Evolutionary conservation across 1,284 basidiomycete genomes (phyloP).

Genomic region (Heterobasidion annosum): DNA sequence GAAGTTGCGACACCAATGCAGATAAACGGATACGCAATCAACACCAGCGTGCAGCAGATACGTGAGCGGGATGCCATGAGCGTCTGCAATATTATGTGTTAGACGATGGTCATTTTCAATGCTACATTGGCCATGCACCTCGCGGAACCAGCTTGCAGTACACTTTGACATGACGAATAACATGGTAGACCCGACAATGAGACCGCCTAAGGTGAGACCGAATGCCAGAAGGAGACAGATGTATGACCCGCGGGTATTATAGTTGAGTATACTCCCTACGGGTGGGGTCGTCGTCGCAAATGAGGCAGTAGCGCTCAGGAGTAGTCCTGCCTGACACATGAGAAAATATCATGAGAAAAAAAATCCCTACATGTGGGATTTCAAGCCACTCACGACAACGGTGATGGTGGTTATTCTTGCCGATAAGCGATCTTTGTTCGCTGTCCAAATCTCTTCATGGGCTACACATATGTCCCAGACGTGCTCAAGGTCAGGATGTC

Average conservation of each 20-base stretch:
- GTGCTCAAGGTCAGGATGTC: too few relatives aligned
- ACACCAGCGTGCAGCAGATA: conserved; percentile 5
- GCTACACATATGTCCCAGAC: too few relatives aligned
- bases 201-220: background rate
- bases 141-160: background rate
- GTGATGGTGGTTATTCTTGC: background rate
- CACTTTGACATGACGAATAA: background rate
- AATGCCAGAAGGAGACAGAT: background rate
- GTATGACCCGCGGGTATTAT: background rate
- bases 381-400: background rate
- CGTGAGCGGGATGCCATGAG: conserved; percentile 4
- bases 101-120: background rate
- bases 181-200: background rate
- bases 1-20: conserved; percentile 4
- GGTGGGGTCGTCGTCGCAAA: background rate
- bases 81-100: background rate
- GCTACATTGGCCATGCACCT: background rate
- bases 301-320: background rate
- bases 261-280: background rate
- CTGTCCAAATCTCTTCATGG: background rate
- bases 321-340: background rate
- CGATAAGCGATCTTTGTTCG: background rate
- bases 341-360: background rate
- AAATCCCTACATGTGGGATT: background rate
- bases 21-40: conserved; percentile 6